A percentile compares a stretch with the other conserved stretches of the same genome.
Evolutionary conservation across 257 asterid species (phyloP).

Genomic region (Cordia subcordata): DNA sequence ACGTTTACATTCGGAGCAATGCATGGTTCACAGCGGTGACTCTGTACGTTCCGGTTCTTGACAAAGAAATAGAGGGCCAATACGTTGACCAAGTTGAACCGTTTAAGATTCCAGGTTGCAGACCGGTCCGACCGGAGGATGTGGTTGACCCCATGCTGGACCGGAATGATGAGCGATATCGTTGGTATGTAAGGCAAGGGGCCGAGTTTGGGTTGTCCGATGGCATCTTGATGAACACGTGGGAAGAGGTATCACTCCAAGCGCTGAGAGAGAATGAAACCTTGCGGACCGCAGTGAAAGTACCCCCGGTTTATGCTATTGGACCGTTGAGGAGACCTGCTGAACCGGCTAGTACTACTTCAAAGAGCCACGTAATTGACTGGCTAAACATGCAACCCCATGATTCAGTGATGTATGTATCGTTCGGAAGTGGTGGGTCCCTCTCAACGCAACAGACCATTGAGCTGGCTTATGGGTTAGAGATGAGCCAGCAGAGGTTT

Average conservation of each 20-base stretch:
- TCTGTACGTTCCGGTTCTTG: conserved; percentile 46
- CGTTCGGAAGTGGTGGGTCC: conserved; percentile 70
- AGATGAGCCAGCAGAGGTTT: conserved; percentile 48
- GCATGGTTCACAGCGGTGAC: conserved; percentile 55
- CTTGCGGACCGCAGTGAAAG: conserved; percentile 16
- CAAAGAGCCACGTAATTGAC: conserved; percentile 1
- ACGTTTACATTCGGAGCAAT: conserved; percentile 30
- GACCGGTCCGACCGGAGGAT: conserved; percentile 62
- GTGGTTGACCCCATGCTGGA: conserved; percentile 61
- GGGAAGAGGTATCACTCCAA: conserved; percentile 49
- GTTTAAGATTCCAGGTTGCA: conserved; percentile 59
- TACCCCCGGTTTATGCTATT: conserved; percentile 50
- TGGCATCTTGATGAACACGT: conserved; percentile 63
- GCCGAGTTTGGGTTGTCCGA: conserved; percentile 22
- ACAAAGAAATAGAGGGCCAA: conserved; percentile 38
- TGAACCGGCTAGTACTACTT: conserved; percentile 12
- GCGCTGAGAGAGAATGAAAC: conserved; percentile 35
- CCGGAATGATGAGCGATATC: conserved; percentile 42
- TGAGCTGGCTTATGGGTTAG: conserved; percentile 65
- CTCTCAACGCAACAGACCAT: conserved; percentile 35
- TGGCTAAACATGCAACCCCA: conserved; percentile 59
- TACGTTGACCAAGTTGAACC: conserved; percentile 36
- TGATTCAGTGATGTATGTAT: conserved; percentile 53
- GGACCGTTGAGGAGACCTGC: conserved; percentile 50
- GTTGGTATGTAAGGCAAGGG: conserved; percentile 30